phyloP scores from a whole-genome alignment of 2,329 filamentous ascomycete species.

The Alternaria triticina region DNA sequence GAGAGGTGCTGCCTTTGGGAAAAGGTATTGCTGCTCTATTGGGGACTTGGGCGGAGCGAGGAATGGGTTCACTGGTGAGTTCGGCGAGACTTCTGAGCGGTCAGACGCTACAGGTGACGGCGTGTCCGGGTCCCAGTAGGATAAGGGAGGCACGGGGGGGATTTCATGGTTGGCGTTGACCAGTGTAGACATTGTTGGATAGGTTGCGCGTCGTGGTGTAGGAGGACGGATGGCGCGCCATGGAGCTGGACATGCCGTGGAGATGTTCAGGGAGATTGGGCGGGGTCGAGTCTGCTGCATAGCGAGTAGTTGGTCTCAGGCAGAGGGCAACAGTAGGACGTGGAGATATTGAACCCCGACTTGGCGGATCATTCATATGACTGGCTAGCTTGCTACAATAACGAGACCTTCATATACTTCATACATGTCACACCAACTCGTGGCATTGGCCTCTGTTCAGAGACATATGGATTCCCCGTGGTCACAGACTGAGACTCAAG shows the following conservation, averaged over 20 bases:
- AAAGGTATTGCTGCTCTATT: background rate
- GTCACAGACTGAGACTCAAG: background rate
- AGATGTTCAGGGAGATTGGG: conserved; percentile 21
- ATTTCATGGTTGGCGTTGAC: background rate
- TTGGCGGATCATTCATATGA: background rate
- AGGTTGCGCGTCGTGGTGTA: conserved; percentile 21
- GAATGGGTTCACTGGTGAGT: conserved; percentile 23
- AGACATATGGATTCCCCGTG: background rate
- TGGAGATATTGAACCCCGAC: background rate
- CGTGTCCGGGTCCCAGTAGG: conserved; percentile 26
- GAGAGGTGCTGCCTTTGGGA: conserved; percentile 13
- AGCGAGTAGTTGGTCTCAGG: background rate
- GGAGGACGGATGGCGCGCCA: conserved; percentile 19
- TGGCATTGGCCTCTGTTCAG: background rate
- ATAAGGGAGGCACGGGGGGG: conserved; percentile 19
- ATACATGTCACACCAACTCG: background rate
- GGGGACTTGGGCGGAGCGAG: conserved; percentile 11
- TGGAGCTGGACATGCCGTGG: background rate
- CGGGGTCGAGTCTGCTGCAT: conserved; percentile 18
- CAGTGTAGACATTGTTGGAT: background rate
- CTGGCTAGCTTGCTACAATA: background rate
- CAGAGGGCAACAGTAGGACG: background rate
- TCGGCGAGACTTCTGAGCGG: background rate
- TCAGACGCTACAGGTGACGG: conserved; percentile 9
- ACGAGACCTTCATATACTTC: background rate